Percentiles rank a stretch among this genome's conserved stretches.
phyloP scores from a whole-genome alignment of 2,329 filamentous ascomycete genomes.

The Emergomyces africanus region DNA sequence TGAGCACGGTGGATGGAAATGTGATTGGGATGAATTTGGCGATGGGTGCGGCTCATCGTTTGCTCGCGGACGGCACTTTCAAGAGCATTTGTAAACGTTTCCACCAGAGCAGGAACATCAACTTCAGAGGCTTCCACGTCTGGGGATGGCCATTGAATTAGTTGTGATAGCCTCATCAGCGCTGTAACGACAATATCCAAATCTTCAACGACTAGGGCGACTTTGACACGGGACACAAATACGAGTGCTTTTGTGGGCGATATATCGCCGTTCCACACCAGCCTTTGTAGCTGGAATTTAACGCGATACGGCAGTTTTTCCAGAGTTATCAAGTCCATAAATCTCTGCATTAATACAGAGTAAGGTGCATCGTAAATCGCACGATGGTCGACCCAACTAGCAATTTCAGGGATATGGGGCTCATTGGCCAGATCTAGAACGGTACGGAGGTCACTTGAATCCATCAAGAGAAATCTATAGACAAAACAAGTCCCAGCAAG shows the following conservation, averaged over 20 bases:
- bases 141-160: constrained; percentile 44
- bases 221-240: constrained; percentile 36
- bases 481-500: constrained; percentile 24
- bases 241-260: constrained; percentile 40
- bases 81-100: constrained; percentile 17
- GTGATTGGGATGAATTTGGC: constrained; percentile 24
- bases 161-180: constrained; percentile 39
- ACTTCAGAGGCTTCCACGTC: constrained; percentile 35
- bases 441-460: constrained; percentile 16
- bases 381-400: constrained; percentile 12
- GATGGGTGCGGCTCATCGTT: neutral
- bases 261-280: constrained; percentile 52
- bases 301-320: constrained; percentile 38
- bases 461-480: constrained; percentile 32
- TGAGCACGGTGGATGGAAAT: constrained; percentile 42
- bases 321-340: constrained; percentile 8
- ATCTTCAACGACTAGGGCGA: neutral
- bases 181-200: constrained; percentile 28
- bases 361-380: constrained; percentile 5
- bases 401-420: constrained; percentile 11
- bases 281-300: constrained; percentile 49
- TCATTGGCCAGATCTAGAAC: constrained; percentile 15
- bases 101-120: constrained; percentile 29
- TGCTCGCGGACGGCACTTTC: neutral
- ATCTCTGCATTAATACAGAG: neutral